Percentiles rank a stretch among this genome's conserved stretches.
Conservation (phyloP, 495 filamentous ascomycete genomes). For the Glutinoglossum americanum region DNA sequence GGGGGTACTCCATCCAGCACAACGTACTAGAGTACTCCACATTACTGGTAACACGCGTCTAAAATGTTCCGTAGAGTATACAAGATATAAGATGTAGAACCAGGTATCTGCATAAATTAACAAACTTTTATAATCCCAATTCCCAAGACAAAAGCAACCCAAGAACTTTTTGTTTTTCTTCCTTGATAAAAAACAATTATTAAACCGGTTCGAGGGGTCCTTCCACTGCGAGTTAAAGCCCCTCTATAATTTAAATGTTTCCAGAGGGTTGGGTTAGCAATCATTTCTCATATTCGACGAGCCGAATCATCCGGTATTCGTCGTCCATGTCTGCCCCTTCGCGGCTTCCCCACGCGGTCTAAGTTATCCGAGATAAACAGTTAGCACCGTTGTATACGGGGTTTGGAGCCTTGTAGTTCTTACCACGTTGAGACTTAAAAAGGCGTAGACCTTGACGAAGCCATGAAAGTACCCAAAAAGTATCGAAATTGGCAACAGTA, state of each 20-base stretch:
- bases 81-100: not conserved
- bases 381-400: not conserved
- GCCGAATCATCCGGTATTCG: slow-evolving; percentile 28
- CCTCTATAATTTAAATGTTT: not conserved
- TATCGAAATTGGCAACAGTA: slow-evolving; percentile 49
- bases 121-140: not conserved
- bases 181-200: not conserved
- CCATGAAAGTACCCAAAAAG: slow-evolving; percentile 63
- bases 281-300: slow-evolving; percentile 6
- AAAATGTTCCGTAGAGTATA: not conserved
- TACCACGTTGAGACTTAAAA: slow-evolving; percentile 48
- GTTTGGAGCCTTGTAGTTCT: slow-evolving; percentile 11
- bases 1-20: no score
- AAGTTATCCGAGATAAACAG: not conserved
- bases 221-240: not conserved
- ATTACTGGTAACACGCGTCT: not conserved
- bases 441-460: slow-evolving; percentile 54
- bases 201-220: not conserved
- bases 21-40: not conserved
- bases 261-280: not conserved
- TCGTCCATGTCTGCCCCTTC: slow-evolving; percentile 36
- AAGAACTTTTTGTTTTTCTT: not conserved
- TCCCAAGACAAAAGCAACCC: not conserved
- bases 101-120: not conserved
- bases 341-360: slow-evolving; percentile 38